phyloP scores from a whole-genome alignment of 2,329 filamentous ascomycete genomes.

The Pseudogymnoascus sp. region DNA sequence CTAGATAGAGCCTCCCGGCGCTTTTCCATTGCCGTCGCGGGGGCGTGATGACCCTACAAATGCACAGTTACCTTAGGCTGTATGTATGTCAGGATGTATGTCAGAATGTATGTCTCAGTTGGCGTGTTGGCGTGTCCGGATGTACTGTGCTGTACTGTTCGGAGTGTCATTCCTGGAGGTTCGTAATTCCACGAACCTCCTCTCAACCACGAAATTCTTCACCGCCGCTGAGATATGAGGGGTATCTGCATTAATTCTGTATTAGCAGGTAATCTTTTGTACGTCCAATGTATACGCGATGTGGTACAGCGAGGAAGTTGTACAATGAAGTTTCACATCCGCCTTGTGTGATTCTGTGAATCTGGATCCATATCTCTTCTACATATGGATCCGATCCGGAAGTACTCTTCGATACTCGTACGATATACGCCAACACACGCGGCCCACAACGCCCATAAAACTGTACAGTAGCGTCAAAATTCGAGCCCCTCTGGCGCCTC shows the following conservation, averaged over 20 bases:
- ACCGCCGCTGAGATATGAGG: background rate
- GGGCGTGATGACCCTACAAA: background rate
- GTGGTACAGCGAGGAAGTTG: background rate
- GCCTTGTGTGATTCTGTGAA: background rate
- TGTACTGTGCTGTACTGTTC: background rate
- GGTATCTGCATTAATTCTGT: background rate
- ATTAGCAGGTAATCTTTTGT: background rate
- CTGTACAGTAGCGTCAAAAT: background rate
- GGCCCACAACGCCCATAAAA: constrained; percentile 1
- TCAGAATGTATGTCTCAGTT: constrained; percentile 5
- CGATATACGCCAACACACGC: background rate
- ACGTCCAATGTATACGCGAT: background rate
- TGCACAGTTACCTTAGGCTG: background rate
- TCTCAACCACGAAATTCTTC: background rate
- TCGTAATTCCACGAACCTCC: background rate
- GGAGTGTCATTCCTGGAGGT: background rate
- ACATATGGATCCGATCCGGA: background rate
- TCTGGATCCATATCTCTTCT: background rate
- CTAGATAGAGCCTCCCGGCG: constrained; percentile 1
- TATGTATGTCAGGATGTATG: background rate
- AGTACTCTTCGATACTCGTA: background rate
- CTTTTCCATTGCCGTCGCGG: background rate
- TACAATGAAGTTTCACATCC: background rate
- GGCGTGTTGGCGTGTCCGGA: background rate
- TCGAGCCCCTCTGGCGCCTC: background rate